These are phyloP conservation scores for Streptanthus diversifolius DNA, from an alignment of 345 rosid genomes.

Conservation along the genomic window DNA sequence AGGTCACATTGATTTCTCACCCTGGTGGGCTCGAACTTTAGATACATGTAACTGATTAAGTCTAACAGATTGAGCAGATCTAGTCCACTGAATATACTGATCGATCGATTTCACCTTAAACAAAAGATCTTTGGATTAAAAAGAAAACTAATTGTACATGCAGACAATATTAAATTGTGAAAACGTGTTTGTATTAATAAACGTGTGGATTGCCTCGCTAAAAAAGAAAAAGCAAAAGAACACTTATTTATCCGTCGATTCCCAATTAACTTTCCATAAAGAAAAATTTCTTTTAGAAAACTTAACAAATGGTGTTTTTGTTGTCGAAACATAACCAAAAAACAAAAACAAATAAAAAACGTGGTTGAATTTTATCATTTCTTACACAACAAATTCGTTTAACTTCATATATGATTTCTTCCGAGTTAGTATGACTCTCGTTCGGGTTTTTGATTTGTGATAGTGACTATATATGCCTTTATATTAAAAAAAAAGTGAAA, in stretches of 20 bases:
- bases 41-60: not conserved
- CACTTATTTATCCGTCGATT: not conserved
- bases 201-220: not conserved
- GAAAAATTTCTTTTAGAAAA: not conserved
- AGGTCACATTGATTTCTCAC: not conserved
- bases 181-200: not conserved
- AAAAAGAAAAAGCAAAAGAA: not conserved
- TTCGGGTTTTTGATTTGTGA: not conserved
- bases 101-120: not conserved
- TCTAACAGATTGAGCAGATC: not conserved
- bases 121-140: not conserved
- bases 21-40: not conserved
- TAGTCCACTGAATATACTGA: not conserved
- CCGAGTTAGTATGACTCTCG: not conserved
- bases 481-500: not conserved
- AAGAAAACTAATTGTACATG: not conserved
- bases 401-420: not conserved
- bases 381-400: constrained; percentile 1
- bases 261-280: not conserved
- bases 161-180: not conserved
- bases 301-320: too few relatives aligned
- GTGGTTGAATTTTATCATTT: not conserved
- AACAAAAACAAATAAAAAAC: not conserved
- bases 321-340: too few relatives aligned
- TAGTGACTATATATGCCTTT: not conserved